phyloP scores from a whole-genome alignment of 1,284 basidiomycete species.

The Ganoderma meredithae region DNA sequence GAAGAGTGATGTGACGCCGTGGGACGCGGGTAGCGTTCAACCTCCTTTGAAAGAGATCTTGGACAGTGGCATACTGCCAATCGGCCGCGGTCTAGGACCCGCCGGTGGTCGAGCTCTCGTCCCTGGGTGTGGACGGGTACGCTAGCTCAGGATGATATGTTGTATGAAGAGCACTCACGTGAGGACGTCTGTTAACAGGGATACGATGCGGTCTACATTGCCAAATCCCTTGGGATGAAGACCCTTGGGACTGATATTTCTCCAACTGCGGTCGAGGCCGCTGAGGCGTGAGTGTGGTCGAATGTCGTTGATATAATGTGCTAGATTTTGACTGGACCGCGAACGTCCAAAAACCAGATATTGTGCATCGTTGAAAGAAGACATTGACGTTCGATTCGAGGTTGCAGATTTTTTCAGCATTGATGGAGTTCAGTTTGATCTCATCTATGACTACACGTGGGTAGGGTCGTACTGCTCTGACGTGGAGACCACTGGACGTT shows the following conservation, averaged over 20 bases:
- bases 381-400: constrained; percentile 47
- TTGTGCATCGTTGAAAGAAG: background rate
- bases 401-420: constrained; percentile 60
- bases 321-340: too few species aligned
- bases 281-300: constrained; percentile 49
- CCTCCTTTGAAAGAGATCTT: constrained; percentile 62
- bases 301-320: too few species aligned
- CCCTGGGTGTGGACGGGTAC: constrained; percentile 76
- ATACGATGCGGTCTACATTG: constrained; percentile 66
- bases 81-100: constrained; percentile 51
- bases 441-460: constrained; percentile 77
- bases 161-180: background rate
- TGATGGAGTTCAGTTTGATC: constrained; percentile 47
- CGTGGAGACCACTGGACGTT: too few species aligned
- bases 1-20: constrained; percentile 66
- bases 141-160: constrained; percentile 30
- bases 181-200: constrained; percentile 41
- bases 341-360: background rate
- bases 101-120: constrained; percentile 65
- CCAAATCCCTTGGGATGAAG: constrained; percentile 56
- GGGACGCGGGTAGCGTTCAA: constrained; percentile 66
- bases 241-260: constrained; percentile 66
- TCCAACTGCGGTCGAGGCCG: constrained; percentile 58
- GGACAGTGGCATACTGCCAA: constrained; percentile 44
- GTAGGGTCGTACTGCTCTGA: constrained; percentile 33